These are phyloP conservation scores for Arthromyces matolae DNA, from an alignment of 768 basidiomycete genomes.

Conservation along the genomic window DNA sequence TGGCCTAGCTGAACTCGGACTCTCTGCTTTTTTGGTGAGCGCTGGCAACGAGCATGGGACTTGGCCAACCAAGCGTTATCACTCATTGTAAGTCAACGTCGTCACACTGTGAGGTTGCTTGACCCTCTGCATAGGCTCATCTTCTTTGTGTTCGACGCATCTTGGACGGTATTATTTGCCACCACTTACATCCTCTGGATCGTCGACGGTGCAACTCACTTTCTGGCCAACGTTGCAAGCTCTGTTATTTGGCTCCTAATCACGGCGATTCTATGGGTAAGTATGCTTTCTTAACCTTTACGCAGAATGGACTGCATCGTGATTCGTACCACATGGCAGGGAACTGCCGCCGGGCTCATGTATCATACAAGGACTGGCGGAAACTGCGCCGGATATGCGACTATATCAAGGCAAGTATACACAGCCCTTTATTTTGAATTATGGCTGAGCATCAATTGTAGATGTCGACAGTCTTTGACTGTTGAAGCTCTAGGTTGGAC, in stretches of 20 bases:
- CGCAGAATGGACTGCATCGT: too few relatives aligned
- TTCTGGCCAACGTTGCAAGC: constrained; percentile 74
- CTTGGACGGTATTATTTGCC: constrained; percentile 74
- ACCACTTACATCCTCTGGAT: constrained; percentile 71
- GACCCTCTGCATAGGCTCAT: constrained; percentile 38
- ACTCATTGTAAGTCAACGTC: constrained; percentile 48
- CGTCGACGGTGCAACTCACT: constrained; percentile 57
- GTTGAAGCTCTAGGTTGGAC: constrained; percentile 77
- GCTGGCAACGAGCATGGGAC: constrained; percentile 59
- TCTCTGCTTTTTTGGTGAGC: constrained; percentile 70
- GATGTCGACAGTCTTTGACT: constrained; percentile 69
- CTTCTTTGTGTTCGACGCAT: constrained; percentile 58
- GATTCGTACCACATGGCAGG: constrained; percentile 38
- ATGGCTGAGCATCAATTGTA: constrained; percentile 19
- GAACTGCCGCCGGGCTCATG: constrained; percentile 64
- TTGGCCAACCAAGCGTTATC: constrained; percentile 62
- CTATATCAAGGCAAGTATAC: constrained; percentile 46
- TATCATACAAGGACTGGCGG: constrained; percentile 59
- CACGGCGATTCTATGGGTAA: constrained; percentile 66
- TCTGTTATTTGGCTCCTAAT: constrained; percentile 71
- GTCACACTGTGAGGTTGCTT: neutral
- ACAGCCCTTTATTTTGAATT: neutral
- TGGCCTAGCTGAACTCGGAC: constrained; percentile 69
- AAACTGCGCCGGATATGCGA: constrained; percentile 49
- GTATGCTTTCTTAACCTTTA: constrained; percentile 19